phyloP scores from a whole-genome alignment of 2,329 filamentous ascomycete species.

The Ascocoryne sarcoides region DNA sequence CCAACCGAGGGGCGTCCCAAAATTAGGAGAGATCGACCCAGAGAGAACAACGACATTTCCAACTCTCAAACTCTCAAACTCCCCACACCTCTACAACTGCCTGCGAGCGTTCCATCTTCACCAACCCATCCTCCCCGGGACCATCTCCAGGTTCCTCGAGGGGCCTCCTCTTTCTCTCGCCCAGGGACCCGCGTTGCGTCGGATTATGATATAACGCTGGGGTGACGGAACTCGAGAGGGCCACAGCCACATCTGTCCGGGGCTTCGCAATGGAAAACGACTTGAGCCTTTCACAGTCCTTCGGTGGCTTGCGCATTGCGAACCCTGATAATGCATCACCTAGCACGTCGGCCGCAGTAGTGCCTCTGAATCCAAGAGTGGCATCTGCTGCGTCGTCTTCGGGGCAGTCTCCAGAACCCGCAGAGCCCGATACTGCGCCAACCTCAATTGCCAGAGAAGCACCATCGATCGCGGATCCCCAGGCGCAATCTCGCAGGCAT shows the following conservation, averaged over 20 bases:
- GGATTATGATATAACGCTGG: neutral
- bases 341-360: constrained; percentile 20
- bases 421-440: constrained; percentile 10
- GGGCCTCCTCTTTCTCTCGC: neutral
- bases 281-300: constrained; percentile 81
- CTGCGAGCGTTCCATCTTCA: too few relatives aligned
- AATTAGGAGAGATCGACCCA: too few relatives aligned
- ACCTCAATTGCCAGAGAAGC: constrained; percentile 19
- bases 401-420: constrained; percentile 3
- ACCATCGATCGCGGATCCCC: constrained; percentile 22
- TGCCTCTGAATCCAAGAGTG: constrained; percentile 15
- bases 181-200: neutral
- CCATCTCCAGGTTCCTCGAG: neutral
- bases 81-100: neutral
- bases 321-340: constrained; percentile 60
- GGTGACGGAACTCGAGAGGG: neutral
- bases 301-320: constrained; percentile 91
- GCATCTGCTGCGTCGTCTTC: constrained; percentile 8
- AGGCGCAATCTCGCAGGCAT: constrained; percentile 21
- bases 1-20: too few relatives aligned
- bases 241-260: neutral
- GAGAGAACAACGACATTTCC: too few relatives aligned
- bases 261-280: constrained; percentile 69
- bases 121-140: too few relatives aligned
- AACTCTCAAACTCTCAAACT: too few relatives aligned